Conservation (phyloP, 2,329 filamentous ascomycete species). For the Trichocomaceae sp. region DNA sequence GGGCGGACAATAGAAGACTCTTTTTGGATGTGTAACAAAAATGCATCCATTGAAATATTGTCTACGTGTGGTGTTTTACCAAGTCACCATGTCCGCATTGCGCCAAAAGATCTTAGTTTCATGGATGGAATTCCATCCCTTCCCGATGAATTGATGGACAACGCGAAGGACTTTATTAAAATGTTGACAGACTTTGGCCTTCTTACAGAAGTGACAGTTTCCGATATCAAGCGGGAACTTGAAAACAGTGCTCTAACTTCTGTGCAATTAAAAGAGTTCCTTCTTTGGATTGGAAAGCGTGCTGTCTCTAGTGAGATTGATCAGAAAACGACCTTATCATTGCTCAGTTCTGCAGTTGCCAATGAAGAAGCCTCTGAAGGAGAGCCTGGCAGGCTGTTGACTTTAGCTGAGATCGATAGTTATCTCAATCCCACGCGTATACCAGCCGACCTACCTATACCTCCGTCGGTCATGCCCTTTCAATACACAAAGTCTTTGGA, state of each 20-base stretch:
- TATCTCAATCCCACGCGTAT: constrained; percentile 74
- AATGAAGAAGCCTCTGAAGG: constrained; percentile 53
- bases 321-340: constrained; percentile 54
- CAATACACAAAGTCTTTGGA: constrained; percentile 68
- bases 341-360: constrained; percentile 65
- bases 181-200: constrained; percentile 79
- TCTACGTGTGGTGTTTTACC: constrained; percentile 81
- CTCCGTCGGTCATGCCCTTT: constrained; percentile 75
- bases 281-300: constrained; percentile 75
- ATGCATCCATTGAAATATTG: constrained; percentile 76
- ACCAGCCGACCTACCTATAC: constrained; percentile 71
- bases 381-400: constrained; percentile 63
- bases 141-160: constrained; percentile 65
- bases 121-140: constrained; percentile 83
- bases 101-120: constrained; percentile 64
- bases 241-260: constrained; percentile 74
- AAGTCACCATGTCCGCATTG: constrained; percentile 76
- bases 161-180: constrained; percentile 63
- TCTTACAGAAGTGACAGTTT: constrained; percentile 77
- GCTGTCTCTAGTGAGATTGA: constrained; percentile 68
- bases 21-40: constrained; percentile 88
- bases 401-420: constrained; percentile 65
- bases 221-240: constrained; percentile 77
- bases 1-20: constrained; percentile 86
- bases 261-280: constrained; percentile 71